phyloP scores from a whole-genome alignment of 257 asterid genomes.

The Capsicum rhomboideum region DNA sequence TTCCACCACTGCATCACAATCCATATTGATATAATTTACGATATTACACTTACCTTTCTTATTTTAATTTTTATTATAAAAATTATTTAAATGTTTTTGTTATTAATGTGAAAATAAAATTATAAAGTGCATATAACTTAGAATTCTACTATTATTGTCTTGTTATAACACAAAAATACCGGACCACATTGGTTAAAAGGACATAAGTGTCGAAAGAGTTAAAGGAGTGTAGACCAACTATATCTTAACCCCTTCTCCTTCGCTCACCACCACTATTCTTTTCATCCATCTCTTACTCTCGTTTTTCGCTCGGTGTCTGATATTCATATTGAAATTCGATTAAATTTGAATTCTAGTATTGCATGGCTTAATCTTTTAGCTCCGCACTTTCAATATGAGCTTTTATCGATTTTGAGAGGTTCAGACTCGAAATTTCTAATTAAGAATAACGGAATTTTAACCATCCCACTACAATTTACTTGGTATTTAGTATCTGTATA shows the following conservation, averaged over 20 bases:
- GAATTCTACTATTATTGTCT: not conserved
- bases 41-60: no score
- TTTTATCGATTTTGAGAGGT: fast-evolving
- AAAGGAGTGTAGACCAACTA: conserved; percentile 1
- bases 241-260: not conserved
- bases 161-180: not conserved
- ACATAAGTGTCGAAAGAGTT: not conserved
- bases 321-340: not conserved
- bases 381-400: no score
- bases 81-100: not conserved
- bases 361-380: no score
- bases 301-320: fast-evolving
- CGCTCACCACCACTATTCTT: not conserved
- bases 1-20: no score
- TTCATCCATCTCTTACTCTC: not conserved
- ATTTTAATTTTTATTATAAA: not conserved
- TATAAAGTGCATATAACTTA: not conserved
- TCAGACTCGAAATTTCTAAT: fast-evolving
- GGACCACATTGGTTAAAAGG: not conserved
- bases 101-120: not conserved
- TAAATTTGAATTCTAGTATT: not conserved
- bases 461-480: no score
- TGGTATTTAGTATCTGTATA: no score
- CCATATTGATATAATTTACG: no score
- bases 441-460: no score